Evolutionary conservation across 495 filamentous ascomycete genomes (phyloP).

Genomic region (Bathelium albidoporum): DNA sequence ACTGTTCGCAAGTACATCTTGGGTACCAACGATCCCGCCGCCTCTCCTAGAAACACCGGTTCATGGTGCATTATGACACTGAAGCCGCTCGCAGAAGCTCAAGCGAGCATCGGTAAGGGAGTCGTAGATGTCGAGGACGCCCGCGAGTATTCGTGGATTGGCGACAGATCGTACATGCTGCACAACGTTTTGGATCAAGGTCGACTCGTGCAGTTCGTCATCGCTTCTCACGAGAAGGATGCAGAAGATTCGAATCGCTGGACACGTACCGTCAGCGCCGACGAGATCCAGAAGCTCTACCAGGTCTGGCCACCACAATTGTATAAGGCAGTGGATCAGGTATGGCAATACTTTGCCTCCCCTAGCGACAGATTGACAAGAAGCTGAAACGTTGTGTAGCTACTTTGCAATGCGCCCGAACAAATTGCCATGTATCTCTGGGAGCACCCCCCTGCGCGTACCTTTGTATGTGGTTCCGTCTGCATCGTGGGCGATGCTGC

Average conservation of each 20-base stretch:
- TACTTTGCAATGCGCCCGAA: neutral
- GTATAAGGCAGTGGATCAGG: slow-evolving; percentile 22
- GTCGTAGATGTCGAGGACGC: neutral
- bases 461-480: slow-evolving; percentile 44
- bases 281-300: neutral
- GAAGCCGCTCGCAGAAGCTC: neutral
- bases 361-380: neutral
- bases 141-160: slow-evolving; percentile 10
- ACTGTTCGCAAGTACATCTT: slow-evolving; percentile 39
- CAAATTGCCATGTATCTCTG: slow-evolving; percentile 15
- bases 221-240: neutral
- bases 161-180: slow-evolving; percentile 10
- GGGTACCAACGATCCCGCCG: slow-evolving; percentile 28
- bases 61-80: slow-evolving; percentile 2
- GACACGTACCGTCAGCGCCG: neutral
- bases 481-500: slow-evolving; percentile 60
- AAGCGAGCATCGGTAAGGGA: neutral
- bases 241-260: neutral
- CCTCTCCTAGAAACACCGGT: slow-evolving; percentile 33
- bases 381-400: neutral
- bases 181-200: slow-evolving; percentile 16
- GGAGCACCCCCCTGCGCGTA: slow-evolving; percentile 45
- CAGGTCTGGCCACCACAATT: slow-evolving; percentile 20
- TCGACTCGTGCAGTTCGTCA: neutral
- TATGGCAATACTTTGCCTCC: neutral